Conservation (phyloP, 495 filamentous ascomycete species). For the Aspergillus mulundensis region DNA sequence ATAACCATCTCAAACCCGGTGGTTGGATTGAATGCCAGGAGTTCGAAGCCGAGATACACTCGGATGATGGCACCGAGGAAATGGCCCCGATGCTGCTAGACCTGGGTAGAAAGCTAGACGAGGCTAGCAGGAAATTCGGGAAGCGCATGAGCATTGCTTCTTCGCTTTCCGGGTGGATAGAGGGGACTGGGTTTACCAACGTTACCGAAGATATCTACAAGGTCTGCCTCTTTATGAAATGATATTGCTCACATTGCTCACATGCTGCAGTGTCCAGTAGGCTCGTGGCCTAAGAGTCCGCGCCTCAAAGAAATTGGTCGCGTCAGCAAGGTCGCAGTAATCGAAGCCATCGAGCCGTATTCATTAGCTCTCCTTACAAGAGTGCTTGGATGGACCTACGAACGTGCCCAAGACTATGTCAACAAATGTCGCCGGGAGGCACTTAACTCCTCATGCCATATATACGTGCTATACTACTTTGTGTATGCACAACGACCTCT, state of each 20-base stretch:
- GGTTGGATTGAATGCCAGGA: slow-evolving; percentile 57
- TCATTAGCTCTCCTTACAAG: slow-evolving; percentile 53
- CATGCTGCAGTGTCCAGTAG: slow-evolving; percentile 34
- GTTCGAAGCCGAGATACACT: slow-evolving; percentile 33
- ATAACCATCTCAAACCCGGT: slow-evolving; percentile 44
- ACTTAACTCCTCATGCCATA: slow-evolving; percentile 27
- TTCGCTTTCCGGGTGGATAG: slow-evolving; percentile 24
- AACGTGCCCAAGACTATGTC: slow-evolving; percentile 33
- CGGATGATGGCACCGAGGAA: slow-evolving; percentile 38
- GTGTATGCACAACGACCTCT: slow-evolving; percentile 39
- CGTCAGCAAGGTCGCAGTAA: slow-evolving; percentile 29
- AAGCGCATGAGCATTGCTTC: slow-evolving; percentile 34
- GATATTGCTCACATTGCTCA: neutral
- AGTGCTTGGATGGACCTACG: slow-evolving; percentile 43
- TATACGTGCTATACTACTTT: slow-evolving; percentile 36
- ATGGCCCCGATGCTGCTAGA: slow-evolving; percentile 21
- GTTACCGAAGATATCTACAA: slow-evolving; percentile 38
- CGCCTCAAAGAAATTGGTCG: slow-evolving; percentile 49
- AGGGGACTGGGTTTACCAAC: slow-evolving; percentile 31
- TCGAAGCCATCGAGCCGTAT: slow-evolving; percentile 49
- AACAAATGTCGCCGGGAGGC: slow-evolving; percentile 33
- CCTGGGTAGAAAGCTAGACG: slow-evolving; percentile 26
- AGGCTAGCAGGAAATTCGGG: slow-evolving; percentile 36
- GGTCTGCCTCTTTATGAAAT: slow-evolving; percentile 19
- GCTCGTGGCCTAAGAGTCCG: slow-evolving; percentile 49